Percentiles rank a stretch among this genome's conserved stretches.
These are phyloP conservation scores for Lupinus albus DNA, from an alignment of 306 rosid genomes.

Conservation along the genomic window DNA sequence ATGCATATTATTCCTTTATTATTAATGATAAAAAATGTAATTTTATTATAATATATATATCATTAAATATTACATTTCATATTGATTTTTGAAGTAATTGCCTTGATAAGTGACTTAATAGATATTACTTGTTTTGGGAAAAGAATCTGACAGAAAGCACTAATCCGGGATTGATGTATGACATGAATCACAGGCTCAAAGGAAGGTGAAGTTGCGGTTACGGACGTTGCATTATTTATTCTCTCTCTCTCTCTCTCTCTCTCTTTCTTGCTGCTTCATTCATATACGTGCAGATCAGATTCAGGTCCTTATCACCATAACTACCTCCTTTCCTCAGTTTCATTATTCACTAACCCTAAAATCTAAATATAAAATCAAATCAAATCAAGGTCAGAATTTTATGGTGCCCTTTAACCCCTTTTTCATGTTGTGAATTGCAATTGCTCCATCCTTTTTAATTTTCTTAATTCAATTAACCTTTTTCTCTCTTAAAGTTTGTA, in stretches of 20 bases:
- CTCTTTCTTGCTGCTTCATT: not conserved
- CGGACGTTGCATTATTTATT: slow-evolving; percentile 1
- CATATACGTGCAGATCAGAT: slow-evolving; percentile 32
- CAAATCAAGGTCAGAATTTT: slow-evolving; percentile 29
- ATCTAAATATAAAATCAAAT: not conserved
- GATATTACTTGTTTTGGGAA: no score
- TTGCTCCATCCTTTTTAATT: slow-evolving; percentile 12
- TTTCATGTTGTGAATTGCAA: slow-evolving; percentile 11
- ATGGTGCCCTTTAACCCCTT: slow-evolving; percentile 9
- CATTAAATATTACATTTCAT: no score
- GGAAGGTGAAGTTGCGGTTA: not conserved
- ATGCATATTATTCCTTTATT: no score
- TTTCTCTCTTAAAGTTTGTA: not conserved
- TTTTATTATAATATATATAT: no score
- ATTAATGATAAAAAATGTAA: no score
- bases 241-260: not conserved
- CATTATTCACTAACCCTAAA: slow-evolving; percentile 10
- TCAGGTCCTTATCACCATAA: slow-evolving; percentile 41
- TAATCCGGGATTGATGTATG: no score
- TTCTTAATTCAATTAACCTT: slow-evolving; percentile 21
- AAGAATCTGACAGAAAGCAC: no score
- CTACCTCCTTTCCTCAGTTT: not conserved
- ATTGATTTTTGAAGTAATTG: no score
- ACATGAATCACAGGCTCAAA: slow-evolving; percentile 3
- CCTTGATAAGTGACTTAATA: no score